Conservation (phyloP, 768 basidiomycete genomes). For the Lactarius deliciosus region DNA sequence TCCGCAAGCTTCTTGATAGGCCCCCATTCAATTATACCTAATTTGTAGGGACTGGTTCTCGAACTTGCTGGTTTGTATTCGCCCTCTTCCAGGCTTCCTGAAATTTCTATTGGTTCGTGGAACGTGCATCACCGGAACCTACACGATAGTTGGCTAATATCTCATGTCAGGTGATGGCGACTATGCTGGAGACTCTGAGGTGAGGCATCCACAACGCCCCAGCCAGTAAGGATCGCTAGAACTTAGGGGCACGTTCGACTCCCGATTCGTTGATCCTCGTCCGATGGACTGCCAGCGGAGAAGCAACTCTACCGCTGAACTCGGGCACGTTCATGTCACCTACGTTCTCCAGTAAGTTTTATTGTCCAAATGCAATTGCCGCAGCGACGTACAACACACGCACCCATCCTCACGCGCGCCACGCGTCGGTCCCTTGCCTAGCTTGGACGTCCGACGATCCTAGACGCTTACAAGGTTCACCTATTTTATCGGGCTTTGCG, state of each 20-base stretch:
- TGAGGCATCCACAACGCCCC: constrained; percentile 11
- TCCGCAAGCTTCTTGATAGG: constrained; percentile 10
- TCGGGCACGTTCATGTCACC: constrained; percentile 21
- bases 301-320: constrained; percentile 19
- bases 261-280: constrained; percentile 23
- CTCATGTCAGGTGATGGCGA: constrained; percentile 13
- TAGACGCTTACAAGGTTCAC: not conserved
- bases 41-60: constrained; percentile 20
- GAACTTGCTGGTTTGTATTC: not conserved
- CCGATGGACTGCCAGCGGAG: constrained; percentile 17
- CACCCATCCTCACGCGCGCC: constrained; percentile 23
- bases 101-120: constrained; percentile 15
- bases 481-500: not conserved
- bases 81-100: constrained; percentile 8
- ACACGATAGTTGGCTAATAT: not conserved
- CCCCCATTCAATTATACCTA: constrained; percentile 11
- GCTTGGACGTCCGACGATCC: constrained; percentile 20
- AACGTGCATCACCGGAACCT: constrained; percentile 16
- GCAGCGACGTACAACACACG: constrained; percentile 21
- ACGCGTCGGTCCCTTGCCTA: constrained; percentile 26
- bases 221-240: not conserved
- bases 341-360: constrained; percentile 3
- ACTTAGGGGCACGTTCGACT: constrained; percentile 16
- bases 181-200: constrained; percentile 5
- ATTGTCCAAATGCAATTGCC: constrained; percentile 15